These are phyloP conservation scores for Sugiyamaella americana DNA, from an alignment of 805 yeast genomes.

Conservation along the genomic window DNA sequence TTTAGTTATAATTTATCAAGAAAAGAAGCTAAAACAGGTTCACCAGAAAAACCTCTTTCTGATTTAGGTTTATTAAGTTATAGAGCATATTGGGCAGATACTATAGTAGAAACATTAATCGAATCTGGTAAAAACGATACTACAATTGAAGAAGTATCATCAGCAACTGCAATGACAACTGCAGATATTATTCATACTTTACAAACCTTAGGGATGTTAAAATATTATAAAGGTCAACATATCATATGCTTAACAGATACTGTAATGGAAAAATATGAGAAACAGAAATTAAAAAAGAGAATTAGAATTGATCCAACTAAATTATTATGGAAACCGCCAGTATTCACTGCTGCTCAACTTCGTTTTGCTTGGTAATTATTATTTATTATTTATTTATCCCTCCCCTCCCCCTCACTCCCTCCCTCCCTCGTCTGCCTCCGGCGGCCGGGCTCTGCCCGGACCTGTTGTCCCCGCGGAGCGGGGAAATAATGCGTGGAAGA, in stretches of 20 bases:
- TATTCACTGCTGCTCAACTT: constrained; percentile 87
- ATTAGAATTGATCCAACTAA: constrained; percentile 68
- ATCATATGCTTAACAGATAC: constrained; percentile 81
- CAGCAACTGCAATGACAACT: constrained; percentile 88
- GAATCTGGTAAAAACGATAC: constrained; percentile 58
- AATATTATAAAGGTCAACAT: constrained; percentile 94
- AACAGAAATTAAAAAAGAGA: constrained; percentile 59
- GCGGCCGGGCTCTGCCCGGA: no score
- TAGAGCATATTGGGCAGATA: constrained; percentile 95
- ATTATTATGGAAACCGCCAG: constrained; percentile 91
- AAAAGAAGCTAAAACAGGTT: constrained; percentile 85
- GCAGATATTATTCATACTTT: constrained; percentile 91
- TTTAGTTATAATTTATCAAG: constrained; percentile 88
- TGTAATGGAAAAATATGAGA: constrained; percentile 68
- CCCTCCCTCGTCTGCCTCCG: no score
- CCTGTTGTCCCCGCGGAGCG: no score
- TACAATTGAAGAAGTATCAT: constrained; percentile 85
- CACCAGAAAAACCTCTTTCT: constrained; percentile 95
- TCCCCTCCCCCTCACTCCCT: no score
- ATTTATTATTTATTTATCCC: no score
- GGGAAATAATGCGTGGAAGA: no score
- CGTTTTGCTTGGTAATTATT: constrained; percentile 94
- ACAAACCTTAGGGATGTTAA: constrained; percentile 80
- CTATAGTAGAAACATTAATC: constrained; percentile 65
- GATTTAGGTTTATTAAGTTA: constrained; percentile 91